Evolutionary conservation across 129 eudicot species (phyloP), one percentile per base, ranked within the genome.

Genomic region (Tagetes patula): DNA sequence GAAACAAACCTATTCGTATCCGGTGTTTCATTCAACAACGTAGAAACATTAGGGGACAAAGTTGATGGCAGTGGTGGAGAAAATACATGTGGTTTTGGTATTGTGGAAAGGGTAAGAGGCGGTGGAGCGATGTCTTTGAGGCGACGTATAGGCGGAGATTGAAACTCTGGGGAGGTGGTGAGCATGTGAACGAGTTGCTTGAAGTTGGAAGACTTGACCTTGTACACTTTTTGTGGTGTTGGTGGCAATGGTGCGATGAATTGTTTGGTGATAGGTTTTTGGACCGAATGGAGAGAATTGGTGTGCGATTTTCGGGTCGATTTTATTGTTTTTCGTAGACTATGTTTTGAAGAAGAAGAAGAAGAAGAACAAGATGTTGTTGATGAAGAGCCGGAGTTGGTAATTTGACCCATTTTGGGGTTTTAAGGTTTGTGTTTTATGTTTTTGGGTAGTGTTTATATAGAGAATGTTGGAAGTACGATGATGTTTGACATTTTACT

Each of bases 161-260:
- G 91, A 56, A 65, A 80, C 37, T 80, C 82, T 0, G 76, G 82
- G 30, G 70, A 73, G 47, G 87, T 79, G 3, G 97, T 92, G 45
- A 92, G 91, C 80, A 42, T 70, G 67, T 82, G 97, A 64, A 92
- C 97, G 2, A 79, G 88, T 45, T 83, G 75, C 56, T 80, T 85
- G 85, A 92, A 92, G 32, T 89, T 59, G 8, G 48, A 65, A 1
- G 89, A 50, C 2, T 85, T 82, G 8, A 92, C 89, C 5, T 85
- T 87, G 82, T 92, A 92, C 1, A 92, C 75, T 48, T 75, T 87
- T 0, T 89, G 84, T 6, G 83, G 96, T 10, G 84, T 85, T 32
- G 88, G 87, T 0, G 91, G 88, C 32, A 86, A 54, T 1, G 96
- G 96, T 3, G 96, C 90, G 1, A 89, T 89, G 32, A 85, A 90